phyloP scores from a whole-genome alignment of 257 asterid genomes.

The Asclepias syriaca region DNA sequence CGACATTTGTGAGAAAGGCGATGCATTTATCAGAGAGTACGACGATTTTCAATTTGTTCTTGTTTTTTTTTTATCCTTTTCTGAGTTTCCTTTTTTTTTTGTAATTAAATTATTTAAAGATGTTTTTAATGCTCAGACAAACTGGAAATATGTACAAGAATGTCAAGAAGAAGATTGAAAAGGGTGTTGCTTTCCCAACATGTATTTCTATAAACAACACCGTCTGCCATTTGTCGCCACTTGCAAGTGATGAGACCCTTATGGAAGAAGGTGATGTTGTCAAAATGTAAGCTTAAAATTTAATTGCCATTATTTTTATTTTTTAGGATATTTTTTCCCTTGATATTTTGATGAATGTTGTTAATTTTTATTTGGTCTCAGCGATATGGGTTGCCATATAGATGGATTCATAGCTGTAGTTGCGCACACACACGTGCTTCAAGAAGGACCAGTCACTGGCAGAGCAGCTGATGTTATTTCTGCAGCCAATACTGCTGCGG shows the following conservation, averaged over 20 bases:
- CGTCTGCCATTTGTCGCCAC: slow-evolving; percentile 76
- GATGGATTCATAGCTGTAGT: slow-evolving; percentile 89
- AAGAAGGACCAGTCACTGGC: slow-evolving; percentile 74
- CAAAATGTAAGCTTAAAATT: slow-evolving; percentile 42
- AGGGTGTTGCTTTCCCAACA: slow-evolving; percentile 83
- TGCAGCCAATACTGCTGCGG: slow-evolving; percentile 86
- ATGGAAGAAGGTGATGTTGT: slow-evolving; percentile 64
- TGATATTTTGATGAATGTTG: not conserved
- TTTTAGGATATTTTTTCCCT: not conserved
- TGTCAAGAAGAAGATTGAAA: slow-evolving; percentile 74
- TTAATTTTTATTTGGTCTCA: slow-evolving; percentile 28
- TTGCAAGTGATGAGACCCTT: slow-evolving; percentile 58
- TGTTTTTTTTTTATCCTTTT: not conserved
- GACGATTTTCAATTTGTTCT: slow-evolving; percentile 14
- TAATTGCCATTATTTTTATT: not conserved
- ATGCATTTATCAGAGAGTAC: slow-evolving; percentile 63
- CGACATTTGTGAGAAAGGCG: slow-evolving; percentile 77
- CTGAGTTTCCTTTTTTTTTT: not conserved
- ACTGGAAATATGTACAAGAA: slow-evolving; percentile 81
- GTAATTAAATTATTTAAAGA: not conserved
- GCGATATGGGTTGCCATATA: slow-evolving; percentile 86
- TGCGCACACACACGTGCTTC: slow-evolving; percentile 74
- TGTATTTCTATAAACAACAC: slow-evolving; percentile 73
- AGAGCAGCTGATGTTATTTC: slow-evolving; percentile 82
- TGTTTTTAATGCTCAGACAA: slow-evolving; percentile 35